phyloP scores from a whole-genome alignment of 106 monocot genomes.

The Dendrobium officinale region DNA sequence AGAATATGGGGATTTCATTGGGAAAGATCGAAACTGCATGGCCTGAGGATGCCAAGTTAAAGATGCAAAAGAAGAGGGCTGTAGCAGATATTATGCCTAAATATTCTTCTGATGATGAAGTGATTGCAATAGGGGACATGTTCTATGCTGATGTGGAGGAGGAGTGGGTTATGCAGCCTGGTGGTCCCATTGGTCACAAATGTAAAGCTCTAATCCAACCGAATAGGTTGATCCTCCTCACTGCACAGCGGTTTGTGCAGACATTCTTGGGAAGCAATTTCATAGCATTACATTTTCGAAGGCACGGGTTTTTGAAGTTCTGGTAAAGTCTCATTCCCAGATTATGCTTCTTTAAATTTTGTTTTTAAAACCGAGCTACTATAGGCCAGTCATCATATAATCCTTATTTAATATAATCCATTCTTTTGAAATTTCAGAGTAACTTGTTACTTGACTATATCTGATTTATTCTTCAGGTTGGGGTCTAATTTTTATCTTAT shows the following conservation, averaged over 20 bases:
- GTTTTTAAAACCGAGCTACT: background rate
- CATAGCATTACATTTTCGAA: constrained; percentile 86
- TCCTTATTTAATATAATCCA: background rate
- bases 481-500: background rate
- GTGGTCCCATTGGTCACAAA: constrained; percentile 82
- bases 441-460: background rate
- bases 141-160: constrained; percentile 97
- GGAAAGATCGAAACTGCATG: constrained; percentile 71
- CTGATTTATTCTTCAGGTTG: background rate
- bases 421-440: background rate
- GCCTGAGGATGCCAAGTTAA: constrained; percentile 77
- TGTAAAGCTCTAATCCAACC: constrained; percentile 79
- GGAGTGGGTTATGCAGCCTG: constrained; percentile 89
- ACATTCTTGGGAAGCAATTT: constrained; percentile 93
- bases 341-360: background rate
- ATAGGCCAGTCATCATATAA: background rate
- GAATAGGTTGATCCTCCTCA: constrained; percentile 58
- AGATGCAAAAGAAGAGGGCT: constrained; percentile 57
- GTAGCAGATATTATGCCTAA: constrained; percentile 52
- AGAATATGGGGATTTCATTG: constrained; percentile 54
- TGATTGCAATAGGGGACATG: constrained; percentile 87
- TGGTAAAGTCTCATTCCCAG: constrained; percentile 39
- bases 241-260: constrained; percentile 92
- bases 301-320: constrained; percentile 96
- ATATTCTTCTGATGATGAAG: constrained; percentile 74